Percentiles rank a stretch among this genome's conserved stretches.
Evolutionary conservation across 345 rosid species (phyloP).

Genomic region (Rhodomyrtus tomentosa): DNA sequence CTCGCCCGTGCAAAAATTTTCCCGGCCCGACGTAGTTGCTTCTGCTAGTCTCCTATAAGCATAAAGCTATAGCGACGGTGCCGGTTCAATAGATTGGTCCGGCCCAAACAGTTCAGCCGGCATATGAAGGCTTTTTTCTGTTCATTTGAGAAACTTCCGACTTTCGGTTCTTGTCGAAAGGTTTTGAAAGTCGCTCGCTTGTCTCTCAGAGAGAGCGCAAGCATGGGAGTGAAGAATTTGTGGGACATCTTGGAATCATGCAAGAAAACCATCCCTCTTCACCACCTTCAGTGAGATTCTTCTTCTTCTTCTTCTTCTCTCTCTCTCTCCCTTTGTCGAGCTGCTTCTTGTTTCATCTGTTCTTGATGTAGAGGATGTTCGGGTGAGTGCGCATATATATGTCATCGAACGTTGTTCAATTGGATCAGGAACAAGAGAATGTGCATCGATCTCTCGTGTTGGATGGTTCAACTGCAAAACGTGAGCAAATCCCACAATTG

Average conservation of each 20-base stretch:
- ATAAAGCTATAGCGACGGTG: no score
- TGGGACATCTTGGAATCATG: slow-evolving; percentile 89
- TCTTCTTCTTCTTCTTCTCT: no score
- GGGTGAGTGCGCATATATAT: not conserved
- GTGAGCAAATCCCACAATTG: slow-evolving; percentile 55
- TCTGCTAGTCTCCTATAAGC: no score
- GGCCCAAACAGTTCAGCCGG: not conserved
- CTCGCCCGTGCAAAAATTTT: no score
- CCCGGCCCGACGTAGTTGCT: no score
- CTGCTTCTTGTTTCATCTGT: not conserved
- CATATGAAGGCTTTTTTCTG: no score
- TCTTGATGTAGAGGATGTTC: not conserved
- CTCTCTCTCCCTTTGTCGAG: not conserved
- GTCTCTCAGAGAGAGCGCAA: not conserved
- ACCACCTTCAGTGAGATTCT: slow-evolving; percentile 54
- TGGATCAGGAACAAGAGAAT: slow-evolving; percentile 66
- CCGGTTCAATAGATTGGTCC: not conserved
- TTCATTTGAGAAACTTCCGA: not conserved
- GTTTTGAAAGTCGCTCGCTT: not conserved
- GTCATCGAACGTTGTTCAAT: not conserved
- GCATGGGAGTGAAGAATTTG: slow-evolving; percentile 80
- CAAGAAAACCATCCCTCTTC: slow-evolving; percentile 81
- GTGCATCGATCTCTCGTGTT: slow-evolving; percentile 90
- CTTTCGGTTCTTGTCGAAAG: not conserved
- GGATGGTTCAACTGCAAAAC: slow-evolving; percentile 79